Evolutionary conservation across 306 rosid species (phyloP), one percentile per base, ranked within the genome.

Genomic region (Casuarina glauca): DNA sequence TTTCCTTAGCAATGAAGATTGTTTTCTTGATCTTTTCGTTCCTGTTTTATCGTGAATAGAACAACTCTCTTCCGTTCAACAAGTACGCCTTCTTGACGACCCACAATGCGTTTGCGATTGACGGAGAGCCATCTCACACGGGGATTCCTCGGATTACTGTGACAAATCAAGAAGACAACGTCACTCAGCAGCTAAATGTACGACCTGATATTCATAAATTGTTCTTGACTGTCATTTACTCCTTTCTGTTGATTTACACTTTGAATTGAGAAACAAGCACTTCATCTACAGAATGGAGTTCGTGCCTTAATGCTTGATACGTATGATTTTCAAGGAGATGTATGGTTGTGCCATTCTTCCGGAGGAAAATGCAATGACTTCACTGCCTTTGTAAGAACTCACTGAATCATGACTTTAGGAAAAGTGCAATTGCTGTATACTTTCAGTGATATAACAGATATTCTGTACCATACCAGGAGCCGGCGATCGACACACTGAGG

Each of bases 291-390:
- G 98, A 87, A 88, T 48, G 98, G 98, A 49, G 97, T 89, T 70
- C 86, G 98, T 15, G 94, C 46, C 58, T 78, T 94, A 12, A 89
- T 94, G 97, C 84, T 94, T 3, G 98, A 94, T 74, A 89, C 97
- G 2, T 94, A 94, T 63, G 98, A 94, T 78, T 94, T 89, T 60
- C 60, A 87, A 1, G 95, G 87, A 62, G 92, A 82, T 43, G 91
- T 94, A 3, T 94, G 98, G 98, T 46, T 94, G 77, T 94, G 98
- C 83, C 98, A 94, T 84, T 94, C 98, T 43, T 89, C 87, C 63
- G 79, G 82, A 45, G 96, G 98, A 39, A 50, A 90, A 53, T 94
- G 98, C 66, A 43, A 82, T 76, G 88, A 84, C 82, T 26, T 60
- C 66, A 92, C 98, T 32, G 98, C 98, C 58, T 94, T 94, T 86